Base-by-base conservation (phyloP, 108 stramenopile species). In the Cyclotella choctawhatcheeana region DNA sequence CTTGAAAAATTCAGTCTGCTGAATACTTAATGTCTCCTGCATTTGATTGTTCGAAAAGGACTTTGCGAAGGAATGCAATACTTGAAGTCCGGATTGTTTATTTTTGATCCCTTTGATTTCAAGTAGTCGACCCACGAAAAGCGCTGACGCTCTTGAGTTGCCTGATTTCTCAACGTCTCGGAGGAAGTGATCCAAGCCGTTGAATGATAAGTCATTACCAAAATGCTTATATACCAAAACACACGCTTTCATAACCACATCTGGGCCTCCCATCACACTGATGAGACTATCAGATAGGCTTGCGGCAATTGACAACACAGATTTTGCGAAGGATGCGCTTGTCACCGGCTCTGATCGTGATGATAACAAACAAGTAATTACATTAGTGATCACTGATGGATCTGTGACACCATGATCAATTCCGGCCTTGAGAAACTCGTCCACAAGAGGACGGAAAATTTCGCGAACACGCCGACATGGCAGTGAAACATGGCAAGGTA, bases 11-110 rank as follows among this genome's bases (percentile, higher is more conserved):
- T 32, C 31, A 24, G 50, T 0, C 34, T 33, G 27, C 5, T 50
- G 51, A 6, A 67, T 24, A 0, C 34, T 35, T 21, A 34, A 20
- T 29, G 51, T 10, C 17, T 50, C 34, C 24, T 1, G 30, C 7
- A 5, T 50, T 22, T 52, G 20, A 34, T 34, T 50, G 21, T 32
- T 53, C 24, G 27, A 31, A 22, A 24, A 24, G 27, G 65, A 18
- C 44, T 52, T 67, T 13, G 37, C 20, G 27, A 67, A 67, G 4
- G 48, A 32, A 67, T 53, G 22, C 17, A 53, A 50, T 2, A 67
- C 48, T 7, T 40, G 24, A 20, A 32, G 24, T 1, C 33, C 65
- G 7, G 65, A 32, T 22, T 13, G 29, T 4, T 34, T 34, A 50
- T 53, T 20, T 27, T 67, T 67, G 5, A 0, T 2, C 3, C 65